A percentile compares a stretch with the other conserved stretches of the same genome.
phyloP scores from a whole-genome alignment of 106 monocot genomes.

The Dioscorea alata region DNA sequence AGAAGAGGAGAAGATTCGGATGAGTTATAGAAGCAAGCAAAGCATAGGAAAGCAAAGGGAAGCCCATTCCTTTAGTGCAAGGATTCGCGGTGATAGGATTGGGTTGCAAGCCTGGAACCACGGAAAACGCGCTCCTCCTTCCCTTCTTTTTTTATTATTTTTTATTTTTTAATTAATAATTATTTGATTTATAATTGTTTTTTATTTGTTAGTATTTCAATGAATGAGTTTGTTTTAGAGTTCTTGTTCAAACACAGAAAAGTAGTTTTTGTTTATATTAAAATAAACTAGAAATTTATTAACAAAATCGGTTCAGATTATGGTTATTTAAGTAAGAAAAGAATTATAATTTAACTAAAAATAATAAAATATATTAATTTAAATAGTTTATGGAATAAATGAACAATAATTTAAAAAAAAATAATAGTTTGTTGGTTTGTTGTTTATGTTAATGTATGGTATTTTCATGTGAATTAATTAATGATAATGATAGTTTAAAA shows the following conservation, averaged over 20 bases:
- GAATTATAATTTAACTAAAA: background rate
- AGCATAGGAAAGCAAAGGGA: too few species aligned
- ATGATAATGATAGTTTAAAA: background rate
- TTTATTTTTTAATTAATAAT: background rate
- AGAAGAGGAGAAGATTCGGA: conserved; percentile 7
- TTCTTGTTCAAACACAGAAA: background rate
- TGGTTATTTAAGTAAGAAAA: background rate
- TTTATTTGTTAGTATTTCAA: background rate
- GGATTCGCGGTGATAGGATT: conserved; percentile 7
- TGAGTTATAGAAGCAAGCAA: conserved; percentile 10
- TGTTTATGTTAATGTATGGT: too few species aligned
- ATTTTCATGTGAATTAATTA: too few species aligned
- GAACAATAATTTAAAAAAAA: too few species aligned
- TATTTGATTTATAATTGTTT: background rate
- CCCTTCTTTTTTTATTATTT: background rate
- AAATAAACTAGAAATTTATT: too few species aligned
- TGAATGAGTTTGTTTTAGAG: background rate
- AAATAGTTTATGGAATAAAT: too few species aligned
- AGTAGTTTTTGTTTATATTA: background rate
- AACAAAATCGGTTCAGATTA: too few species aligned
- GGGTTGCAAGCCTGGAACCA: conserved; percentile 24
- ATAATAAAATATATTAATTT: background rate
- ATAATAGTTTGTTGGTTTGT: too few species aligned
- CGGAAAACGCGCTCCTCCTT: conserved; percentile 11
- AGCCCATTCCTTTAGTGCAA: conserved; percentile 1